Conservation (phyloP, 2,329 filamentous ascomycete species). For the Colletotrichum liriopes region DNA sequence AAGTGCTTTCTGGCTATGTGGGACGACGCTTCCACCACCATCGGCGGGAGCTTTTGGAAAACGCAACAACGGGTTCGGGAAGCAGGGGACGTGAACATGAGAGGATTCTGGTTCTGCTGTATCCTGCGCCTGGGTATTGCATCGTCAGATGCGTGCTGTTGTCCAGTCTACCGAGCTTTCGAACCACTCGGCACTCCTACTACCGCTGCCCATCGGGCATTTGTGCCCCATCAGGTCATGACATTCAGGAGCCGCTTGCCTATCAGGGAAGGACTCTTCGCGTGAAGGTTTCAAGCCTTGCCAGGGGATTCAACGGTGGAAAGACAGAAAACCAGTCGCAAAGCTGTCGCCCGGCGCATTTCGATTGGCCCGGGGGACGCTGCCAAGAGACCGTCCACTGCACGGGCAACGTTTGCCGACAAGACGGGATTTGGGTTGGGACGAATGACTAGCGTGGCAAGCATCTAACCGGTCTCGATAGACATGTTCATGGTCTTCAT, state of each 20-base stretch:
- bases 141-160: no score
- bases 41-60: slow-evolving; percentile 4
- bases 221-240: neutral
- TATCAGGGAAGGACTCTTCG: neutral
- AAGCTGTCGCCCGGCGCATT: neutral
- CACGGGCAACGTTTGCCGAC: slow-evolving; percentile 27
- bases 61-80: neutral
- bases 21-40: neutral
- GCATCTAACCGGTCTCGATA: slow-evolving; percentile 10
- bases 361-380: neutral
- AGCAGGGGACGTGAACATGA: neutral
- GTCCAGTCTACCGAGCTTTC: neutral
- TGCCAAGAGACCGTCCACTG: neutral
- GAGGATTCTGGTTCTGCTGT: neutral
- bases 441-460: slow-evolving; percentile 27
- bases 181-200: neutral
- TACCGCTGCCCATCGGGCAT: neutral
- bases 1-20: neutral
- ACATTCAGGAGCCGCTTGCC: slow-evolving; percentile 4
- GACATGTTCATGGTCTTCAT: neutral
- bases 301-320: neutral
- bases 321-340: neutral
- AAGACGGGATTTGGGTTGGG: slow-evolving; percentile 11
- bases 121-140: no score
- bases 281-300: neutral